Base-by-base conservation (phyloP, 176 grass and related monocot species). In the Oryza punctata region DNA sequence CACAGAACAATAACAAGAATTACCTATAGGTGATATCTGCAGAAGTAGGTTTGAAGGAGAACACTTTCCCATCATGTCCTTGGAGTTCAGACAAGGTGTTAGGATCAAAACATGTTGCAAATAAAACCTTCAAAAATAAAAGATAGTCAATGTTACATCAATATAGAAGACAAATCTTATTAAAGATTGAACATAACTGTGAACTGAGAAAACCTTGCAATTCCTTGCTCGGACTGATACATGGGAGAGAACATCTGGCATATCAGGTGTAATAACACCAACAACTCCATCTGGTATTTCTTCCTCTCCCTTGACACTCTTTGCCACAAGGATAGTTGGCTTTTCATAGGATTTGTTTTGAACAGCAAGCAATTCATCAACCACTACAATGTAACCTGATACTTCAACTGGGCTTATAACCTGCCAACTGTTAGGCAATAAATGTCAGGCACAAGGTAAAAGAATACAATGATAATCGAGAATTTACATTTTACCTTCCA, bases 231-330 rank as follows among this genome's bases (percentile, higher is more conserved):
- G 89, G 45, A 99, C 96, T 68, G 96, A 99, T 15, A 99, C 96
- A 76, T 99, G 96, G 65, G 96, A 96, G n/a, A 99, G 74, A 87
- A 99, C 96, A 89, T 99, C 96, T 78, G 96, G 96, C 96, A 99
- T 99, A 70, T 99, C 91, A 81, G 91, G 96, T 71, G 96, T 99
- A 61, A 99, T 89, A 37, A 99, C 91, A 35, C 91, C 96, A 86
- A 99, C 84, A 47, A 89, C 87, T 69, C 96, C 96, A 87, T 96
- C 89, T 0, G 93, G 91, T 89, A 99, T 92, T 92, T 99, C 96
- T 82, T 99, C 96, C 87, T 99, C 93, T 79, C 96, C 96, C 70
- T 96, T 99, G 28, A 99, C 93, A 94, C 81, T 87, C 77, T 96
- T 96, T 78, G 96, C 93, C 61, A 99, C 77, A 82, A 99, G 89